These are phyloP conservation scores for Trichoderma brevicompactum DNA, from an alignment of 2,329 filamentous ascomycete genomes.

Conservation along the genomic window DNA sequence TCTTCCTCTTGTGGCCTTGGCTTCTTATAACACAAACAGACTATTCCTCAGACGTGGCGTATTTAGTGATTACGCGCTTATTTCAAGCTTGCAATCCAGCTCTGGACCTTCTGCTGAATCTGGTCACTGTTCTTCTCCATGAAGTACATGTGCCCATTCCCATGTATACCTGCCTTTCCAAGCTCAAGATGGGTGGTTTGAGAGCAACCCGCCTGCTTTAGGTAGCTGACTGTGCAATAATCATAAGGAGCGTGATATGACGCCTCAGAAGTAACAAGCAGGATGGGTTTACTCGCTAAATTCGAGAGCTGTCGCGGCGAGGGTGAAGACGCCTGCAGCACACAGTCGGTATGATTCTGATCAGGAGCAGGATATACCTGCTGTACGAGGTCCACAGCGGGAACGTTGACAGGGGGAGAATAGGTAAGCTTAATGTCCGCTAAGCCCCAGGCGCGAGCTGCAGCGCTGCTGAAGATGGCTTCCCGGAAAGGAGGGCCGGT, in stretches of 20 bases:
- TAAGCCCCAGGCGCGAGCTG: slow-evolving; percentile 50
- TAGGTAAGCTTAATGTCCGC: slow-evolving; percentile 56
- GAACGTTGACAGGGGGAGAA: slow-evolving; percentile 47
- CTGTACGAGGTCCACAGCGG: slow-evolving; percentile 42
- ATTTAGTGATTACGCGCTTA: background rate
- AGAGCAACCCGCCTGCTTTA: slow-evolving; percentile 49
- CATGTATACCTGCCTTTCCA: slow-evolving; percentile 45
- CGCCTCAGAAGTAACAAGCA: slow-evolving; percentile 45
- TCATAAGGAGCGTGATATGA: slow-evolving; percentile 54
- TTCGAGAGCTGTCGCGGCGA: slow-evolving; percentile 31
- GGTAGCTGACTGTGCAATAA: slow-evolving; percentile 47
- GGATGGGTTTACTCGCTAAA: slow-evolving; percentile 31
- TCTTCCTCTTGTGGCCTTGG: background rate
- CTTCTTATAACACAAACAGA: background rate
- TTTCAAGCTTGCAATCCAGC: slow-evolving; percentile 32
- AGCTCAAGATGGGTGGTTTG: slow-evolving; percentile 44
- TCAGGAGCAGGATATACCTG: slow-evolving; percentile 35
- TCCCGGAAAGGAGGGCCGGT: slow-evolving; percentile 54
- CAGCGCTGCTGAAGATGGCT: slow-evolving; percentile 42
- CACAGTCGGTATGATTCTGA: slow-evolving; percentile 36
- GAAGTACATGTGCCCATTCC: slow-evolving; percentile 55
- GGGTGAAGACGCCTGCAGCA: slow-evolving; percentile 41
- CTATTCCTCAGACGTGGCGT: background rate
- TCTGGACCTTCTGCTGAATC: slow-evolving; percentile 39
- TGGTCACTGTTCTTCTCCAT: slow-evolving; percentile 53